Evolutionary conservation across 78 protist genomes (phyloP).

Genomic region (Bigelowiella natans): DNA sequence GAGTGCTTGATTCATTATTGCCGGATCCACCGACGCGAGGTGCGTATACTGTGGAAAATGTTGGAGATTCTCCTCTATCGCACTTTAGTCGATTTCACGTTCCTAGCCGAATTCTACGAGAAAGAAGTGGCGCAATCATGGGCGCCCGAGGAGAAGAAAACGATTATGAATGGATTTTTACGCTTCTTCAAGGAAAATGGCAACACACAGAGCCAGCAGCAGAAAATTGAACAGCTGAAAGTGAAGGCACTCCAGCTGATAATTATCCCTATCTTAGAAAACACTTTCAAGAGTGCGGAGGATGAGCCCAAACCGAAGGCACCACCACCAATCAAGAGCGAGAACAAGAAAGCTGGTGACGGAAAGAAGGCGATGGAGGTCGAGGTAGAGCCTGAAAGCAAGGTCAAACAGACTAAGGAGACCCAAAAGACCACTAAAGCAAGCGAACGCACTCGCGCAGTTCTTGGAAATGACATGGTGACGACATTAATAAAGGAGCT

Average conservation of each 20-base stretch:
- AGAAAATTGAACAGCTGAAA: constrained; percentile 25
- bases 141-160: constrained; percentile 19
- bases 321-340: background rate
- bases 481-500: background rate
- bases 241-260: constrained; percentile 63
- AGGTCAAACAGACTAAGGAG: no score
- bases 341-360: background rate
- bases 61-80: constrained; percentile 39
- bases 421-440: no score
- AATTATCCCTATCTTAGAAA: constrained; percentile 48
- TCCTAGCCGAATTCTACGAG: constrained; percentile 46
- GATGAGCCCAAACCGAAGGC: background rate
- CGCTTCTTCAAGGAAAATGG: constrained; percentile 14
- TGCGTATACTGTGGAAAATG: constrained; percentile 56
- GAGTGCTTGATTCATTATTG: constrained; percentile 59
- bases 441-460: no score
- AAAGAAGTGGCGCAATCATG: constrained; percentile 35
- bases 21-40: constrained; percentile 25
- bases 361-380: background rate
- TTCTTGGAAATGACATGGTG: background rate
- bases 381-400: background rate
- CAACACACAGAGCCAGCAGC: background rate
- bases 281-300: background rate
- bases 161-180: constrained; percentile 24
- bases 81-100: constrained; percentile 45